Evolutionary conservation across 768 basidiomycete genomes (phyloP).

Genomic region (Podaxis pistillaris): DNA sequence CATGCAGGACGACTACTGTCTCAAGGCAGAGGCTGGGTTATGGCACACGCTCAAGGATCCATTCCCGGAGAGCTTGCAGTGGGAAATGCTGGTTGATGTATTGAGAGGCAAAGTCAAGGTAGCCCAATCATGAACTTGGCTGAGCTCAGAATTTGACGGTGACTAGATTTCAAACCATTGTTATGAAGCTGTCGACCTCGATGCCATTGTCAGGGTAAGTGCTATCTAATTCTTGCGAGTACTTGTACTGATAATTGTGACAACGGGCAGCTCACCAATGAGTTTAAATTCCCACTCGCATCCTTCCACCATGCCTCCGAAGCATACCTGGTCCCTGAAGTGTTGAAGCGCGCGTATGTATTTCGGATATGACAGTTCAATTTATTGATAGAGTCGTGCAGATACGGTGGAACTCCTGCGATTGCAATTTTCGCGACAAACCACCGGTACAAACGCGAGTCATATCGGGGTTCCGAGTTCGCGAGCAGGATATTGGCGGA

Average conservation of each 20-base stretch:
- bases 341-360: slow-evolving; percentile 71
- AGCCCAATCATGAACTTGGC: not conserved
- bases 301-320: slow-evolving; percentile 90
- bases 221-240: not conserved
- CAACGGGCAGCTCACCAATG: slow-evolving; percentile 67
- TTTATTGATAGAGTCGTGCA: slow-evolving; percentile 16
- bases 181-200: slow-evolving; percentile 73
- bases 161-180: slow-evolving; percentile 63
- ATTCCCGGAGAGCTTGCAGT: slow-evolving; percentile 74
- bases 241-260: not conserved
- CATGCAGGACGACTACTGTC: slow-evolving; percentile 72
- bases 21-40: slow-evolving; percentile 49
- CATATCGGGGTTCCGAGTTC: slow-evolving; percentile 75
- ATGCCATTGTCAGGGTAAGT: slow-evolving; percentile 63
- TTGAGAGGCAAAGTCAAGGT: slow-evolving; percentile 86
- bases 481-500: slow-evolving; percentile 77
- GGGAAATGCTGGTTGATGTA: slow-evolving; percentile 80
- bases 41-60: slow-evolving; percentile 36
- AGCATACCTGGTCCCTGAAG: slow-evolving; percentile 82
- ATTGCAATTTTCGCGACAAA: slow-evolving; percentile 81
- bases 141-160: not conserved
- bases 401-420: slow-evolving; percentile 59
- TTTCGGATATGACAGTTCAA: slow-evolving; percentile 12
- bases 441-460: slow-evolving; percentile 55
- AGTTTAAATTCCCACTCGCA: slow-evolving; percentile 82